Conservation (phyloP, 805 yeast species). For the Cyberlindnera mycetangii region DNA sequence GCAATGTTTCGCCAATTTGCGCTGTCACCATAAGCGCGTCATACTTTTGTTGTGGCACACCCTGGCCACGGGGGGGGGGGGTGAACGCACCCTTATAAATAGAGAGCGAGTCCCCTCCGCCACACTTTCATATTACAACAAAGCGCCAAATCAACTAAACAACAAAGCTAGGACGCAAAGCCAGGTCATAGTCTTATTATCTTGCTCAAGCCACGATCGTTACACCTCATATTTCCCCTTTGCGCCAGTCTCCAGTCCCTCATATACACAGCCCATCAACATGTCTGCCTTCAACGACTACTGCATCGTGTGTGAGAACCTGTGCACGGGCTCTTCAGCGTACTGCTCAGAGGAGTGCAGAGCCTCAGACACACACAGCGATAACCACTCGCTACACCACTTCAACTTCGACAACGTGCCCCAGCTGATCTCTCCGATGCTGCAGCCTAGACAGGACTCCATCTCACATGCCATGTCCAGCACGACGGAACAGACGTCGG, state of each 20-base stretch:
- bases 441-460: constrained; percentile 29
- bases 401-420: constrained; percentile 28
- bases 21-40: not conserved
- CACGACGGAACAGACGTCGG: constrained; percentile 12
- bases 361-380: constrained; percentile 27
- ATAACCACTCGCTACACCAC: constrained; percentile 6
- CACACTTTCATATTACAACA: not conserved
- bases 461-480: constrained; percentile 16
- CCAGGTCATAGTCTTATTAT: no score
- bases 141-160: not conserved
- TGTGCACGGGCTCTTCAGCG: constrained; percentile 40
- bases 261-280: not conserved
- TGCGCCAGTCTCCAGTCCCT: no score
- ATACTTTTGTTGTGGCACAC: not conserved
- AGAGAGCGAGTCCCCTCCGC: not conserved
- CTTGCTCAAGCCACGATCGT: not conserved
- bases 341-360: constrained; percentile 48
- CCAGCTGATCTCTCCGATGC: constrained; percentile 29
- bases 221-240: no score
- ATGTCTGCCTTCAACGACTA: constrained; percentile 47
- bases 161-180: not conserved
- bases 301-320: constrained; percentile 57
- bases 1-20: not conserved
- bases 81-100: not conserved
- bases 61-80: not conserved